Evolutionary conservation across 1,284 basidiomycete genomes (phyloP).

Genomic region (Ustilago bromivora): DNA sequence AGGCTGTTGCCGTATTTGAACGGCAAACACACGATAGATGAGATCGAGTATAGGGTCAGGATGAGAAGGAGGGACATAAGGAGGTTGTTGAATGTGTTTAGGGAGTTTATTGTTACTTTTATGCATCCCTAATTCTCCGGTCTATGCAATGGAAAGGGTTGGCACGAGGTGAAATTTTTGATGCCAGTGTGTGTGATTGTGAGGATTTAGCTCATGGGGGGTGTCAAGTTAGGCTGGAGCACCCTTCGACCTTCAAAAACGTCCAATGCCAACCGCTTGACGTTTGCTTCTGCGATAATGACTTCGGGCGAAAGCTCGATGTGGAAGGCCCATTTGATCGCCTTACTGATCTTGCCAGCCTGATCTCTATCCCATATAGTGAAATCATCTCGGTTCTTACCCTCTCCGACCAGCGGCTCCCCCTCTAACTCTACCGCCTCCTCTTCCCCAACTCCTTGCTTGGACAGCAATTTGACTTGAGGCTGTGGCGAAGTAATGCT

Average conservation of each 20-base stretch:
- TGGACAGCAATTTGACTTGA: background rate
- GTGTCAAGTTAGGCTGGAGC: constrained; percentile 64
- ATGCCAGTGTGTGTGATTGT: background rate
- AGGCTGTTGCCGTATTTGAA: constrained; percentile 65
- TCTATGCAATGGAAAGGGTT: background rate
- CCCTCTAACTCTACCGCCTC: background rate
- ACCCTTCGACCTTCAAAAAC: constrained; percentile 85
- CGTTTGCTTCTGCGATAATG: constrained; percentile 90
- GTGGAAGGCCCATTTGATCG: constrained; percentile 82
- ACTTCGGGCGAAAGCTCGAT: constrained; percentile 91
- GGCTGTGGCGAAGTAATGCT: constrained; percentile 21
- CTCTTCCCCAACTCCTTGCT: background rate
- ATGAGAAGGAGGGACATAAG: constrained; percentile 54
- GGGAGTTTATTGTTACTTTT: constrained; percentile 57
- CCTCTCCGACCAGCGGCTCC: constrained; percentile 4
- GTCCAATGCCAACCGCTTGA: constrained; percentile 79
- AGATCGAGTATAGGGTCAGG: constrained; percentile 58
- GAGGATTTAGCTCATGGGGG: no score
- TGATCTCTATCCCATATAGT: constrained; percentile 90
- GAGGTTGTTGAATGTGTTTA: constrained; percentile 53
- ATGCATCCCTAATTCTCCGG: constrained; percentile 52
- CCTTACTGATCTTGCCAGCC: constrained; percentile 84
- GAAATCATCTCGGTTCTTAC: constrained; percentile 86
- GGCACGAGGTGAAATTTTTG: background rate
- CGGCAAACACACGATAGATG: constrained; percentile 67